Conservation (phyloP, 139 green algal genomes). For the Diplosphaera chodatii region DNA sequence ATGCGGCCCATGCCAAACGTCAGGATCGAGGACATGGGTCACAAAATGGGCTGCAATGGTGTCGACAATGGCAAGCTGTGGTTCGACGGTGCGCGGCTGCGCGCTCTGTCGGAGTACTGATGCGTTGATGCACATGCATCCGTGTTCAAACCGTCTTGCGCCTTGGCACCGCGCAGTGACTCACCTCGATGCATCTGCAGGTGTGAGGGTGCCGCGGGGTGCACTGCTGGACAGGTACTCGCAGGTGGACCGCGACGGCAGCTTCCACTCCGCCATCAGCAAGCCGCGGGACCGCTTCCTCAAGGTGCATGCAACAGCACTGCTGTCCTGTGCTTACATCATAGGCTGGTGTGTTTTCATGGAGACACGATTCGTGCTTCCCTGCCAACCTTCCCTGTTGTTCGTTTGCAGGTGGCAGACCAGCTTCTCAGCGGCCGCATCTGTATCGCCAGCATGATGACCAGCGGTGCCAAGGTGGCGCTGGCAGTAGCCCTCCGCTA, state of each 20-base stretch:
- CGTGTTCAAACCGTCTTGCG: too few relatives aligned
- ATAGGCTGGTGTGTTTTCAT: too few relatives aligned
- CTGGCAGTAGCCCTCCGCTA: constrained; percentile 62
- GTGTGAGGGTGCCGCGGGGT: constrained; percentile 56
- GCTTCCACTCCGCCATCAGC: constrained; percentile 55
- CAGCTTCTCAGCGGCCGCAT: constrained; percentile 84
- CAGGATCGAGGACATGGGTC: constrained; percentile 59
- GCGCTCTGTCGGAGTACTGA: neutral
- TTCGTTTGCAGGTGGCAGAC: constrained; percentile 61
- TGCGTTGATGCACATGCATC: neutral
- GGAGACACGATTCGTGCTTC: too few relatives aligned
- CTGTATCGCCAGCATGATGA: constrained; percentile 88
- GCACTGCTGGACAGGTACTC: constrained; percentile 72
- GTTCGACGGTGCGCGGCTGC: constrained; percentile 48
- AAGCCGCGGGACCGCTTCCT: constrained; percentile 70
- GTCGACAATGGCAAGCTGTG: constrained; percentile 91
- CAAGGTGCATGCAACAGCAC: constrained; percentile 10
- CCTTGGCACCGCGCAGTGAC: too few relatives aligned
- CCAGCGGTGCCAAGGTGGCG: constrained; percentile 66
- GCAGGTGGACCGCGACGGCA: constrained; percentile 51
- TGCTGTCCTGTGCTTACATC: too few relatives aligned
- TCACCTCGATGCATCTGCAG: too few relatives aligned
- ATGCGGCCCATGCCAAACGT: constrained; percentile 25
- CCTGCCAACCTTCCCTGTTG: neutral
- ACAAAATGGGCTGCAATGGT: constrained; percentile 89